Conservation (phyloP, 2,329 filamentous ascomycete species). For the Raffaelea albimanens region DNA sequence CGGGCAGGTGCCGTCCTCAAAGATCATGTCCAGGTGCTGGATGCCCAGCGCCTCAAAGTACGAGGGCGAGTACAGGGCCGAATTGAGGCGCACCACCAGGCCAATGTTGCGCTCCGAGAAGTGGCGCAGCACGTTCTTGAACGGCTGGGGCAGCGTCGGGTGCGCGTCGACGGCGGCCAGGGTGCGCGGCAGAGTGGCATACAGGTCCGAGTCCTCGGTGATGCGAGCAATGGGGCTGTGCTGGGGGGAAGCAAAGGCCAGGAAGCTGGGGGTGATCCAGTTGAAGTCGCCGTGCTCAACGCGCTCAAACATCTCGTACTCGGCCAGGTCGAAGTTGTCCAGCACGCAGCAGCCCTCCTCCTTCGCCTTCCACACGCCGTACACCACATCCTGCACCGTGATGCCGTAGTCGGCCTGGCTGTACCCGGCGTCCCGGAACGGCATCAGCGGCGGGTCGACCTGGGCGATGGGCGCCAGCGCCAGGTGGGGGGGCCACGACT, state of each 20-base stretch:
- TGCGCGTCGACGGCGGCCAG: slow-evolving; percentile 62
- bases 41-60: slow-evolving; percentile 95
- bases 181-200: slow-evolving; percentile 63
- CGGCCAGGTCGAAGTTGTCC: slow-evolving; percentile 90
- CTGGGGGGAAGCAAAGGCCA: slow-evolving; percentile 94
- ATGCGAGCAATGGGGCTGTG: slow-evolving; percentile 67
- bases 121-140: slow-evolving; percentile 92
- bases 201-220: slow-evolving; percentile 62
- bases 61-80: slow-evolving; percentile 89
- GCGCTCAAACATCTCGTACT: slow-evolving; percentile 92
- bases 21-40: slow-evolving; percentile 97
- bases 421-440: slow-evolving; percentile 95
- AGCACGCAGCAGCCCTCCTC: slow-evolving; percentile 86
- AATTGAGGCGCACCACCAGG: slow-evolving; percentile 90
- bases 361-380: slow-evolving; percentile 98
- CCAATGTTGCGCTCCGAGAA: slow-evolving; percentile 84
- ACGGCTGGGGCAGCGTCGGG: slow-evolving; percentile 67
- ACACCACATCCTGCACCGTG: slow-evolving; percentile 94
- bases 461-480: slow-evolving; percentile 93
- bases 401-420: slow-evolving; percentile 95
- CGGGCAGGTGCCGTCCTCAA: slow-evolving; percentile 95
- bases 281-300: slow-evolving; percentile 99
- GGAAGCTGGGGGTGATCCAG: slow-evolving; percentile 92
- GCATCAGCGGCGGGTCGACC: slow-evolving; percentile 95
- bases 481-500: slow-evolving; percentile 93